A percentile compares a stretch with the other conserved stretches of the same genome.
Conservation (phyloP, 1,139 yeast genomes). For the Hansenula anomala region DNA sequence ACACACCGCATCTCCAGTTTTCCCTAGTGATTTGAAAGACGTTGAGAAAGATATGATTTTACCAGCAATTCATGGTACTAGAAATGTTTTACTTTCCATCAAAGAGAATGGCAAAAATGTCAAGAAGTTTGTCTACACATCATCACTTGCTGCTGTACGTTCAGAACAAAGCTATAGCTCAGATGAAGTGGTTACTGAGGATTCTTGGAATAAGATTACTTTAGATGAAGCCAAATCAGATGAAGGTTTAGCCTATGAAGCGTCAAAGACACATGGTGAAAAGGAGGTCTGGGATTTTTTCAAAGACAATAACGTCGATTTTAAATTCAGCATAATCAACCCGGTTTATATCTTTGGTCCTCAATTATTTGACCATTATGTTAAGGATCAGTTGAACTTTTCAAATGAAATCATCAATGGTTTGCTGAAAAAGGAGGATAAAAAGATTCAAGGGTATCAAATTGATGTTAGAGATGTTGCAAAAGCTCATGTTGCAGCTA, state of each 20-base stretch:
- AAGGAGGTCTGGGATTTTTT: slow-evolving; percentile 49
- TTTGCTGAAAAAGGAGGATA: slow-evolving; percentile 19
- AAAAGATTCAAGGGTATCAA: slow-evolving; percentile 13
- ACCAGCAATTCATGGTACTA: slow-evolving; percentile 49
- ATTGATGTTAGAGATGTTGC: slow-evolving; percentile 55
- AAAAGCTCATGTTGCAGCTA: slow-evolving; percentile 38
- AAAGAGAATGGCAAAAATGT: slow-evolving; percentile 39
- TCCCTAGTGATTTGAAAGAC: slow-evolving; percentile 29
- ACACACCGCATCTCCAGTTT: slow-evolving; percentile 49
- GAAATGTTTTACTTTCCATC: slow-evolving; percentile 36
- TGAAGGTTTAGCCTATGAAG: slow-evolving; percentile 35
- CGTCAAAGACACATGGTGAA: slow-evolving; percentile 47
- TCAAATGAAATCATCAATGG: slow-evolving; percentile 20
- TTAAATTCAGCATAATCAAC: slow-evolving; percentile 33
- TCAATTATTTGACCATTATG: slow-evolving; percentile 28
- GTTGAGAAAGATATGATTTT: slow-evolving; percentile 28
- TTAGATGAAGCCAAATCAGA: slow-evolving; percentile 29
- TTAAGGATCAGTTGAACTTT: slow-evolving; percentile 32
- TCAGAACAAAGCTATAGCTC: slow-evolving; percentile 17
- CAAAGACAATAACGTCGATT: slow-evolving; percentile 25
- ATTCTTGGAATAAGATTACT: slow-evolving; percentile 31
- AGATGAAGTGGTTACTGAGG: slow-evolving; percentile 27
- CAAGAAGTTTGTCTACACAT: slow-evolving; percentile 46
- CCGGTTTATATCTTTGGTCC: slow-evolving; percentile 47
- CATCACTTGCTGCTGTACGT: slow-evolving; percentile 43